phyloP scores from a whole-genome alignment of 164 flowering plant genomes.

The Annona squamosa region DNA sequence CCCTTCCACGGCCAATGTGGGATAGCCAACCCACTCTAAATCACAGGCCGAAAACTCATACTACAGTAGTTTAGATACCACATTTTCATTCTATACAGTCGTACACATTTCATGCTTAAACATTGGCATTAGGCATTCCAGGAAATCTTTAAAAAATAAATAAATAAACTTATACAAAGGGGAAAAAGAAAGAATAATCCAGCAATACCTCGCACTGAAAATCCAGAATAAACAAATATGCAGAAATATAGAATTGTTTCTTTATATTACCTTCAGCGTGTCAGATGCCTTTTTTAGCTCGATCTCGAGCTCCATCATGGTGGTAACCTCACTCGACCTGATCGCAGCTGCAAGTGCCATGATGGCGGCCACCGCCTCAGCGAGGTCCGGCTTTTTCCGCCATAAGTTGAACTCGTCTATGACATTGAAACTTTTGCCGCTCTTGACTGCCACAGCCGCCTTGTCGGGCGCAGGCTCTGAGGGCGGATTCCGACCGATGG shows the following conservation, averaged over 20 bases:
- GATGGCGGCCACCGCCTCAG: slow-evolving; percentile 96
- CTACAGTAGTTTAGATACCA: background rate
- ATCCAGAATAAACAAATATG: background rate
- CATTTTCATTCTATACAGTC: background rate
- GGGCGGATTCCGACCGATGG: slow-evolving; percentile 29
- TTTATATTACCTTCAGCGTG: slow-evolving; percentile 53
- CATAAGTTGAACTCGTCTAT: slow-evolving; percentile 86
- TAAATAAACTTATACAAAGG: too few relatives aligned
- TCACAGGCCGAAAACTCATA: too few relatives aligned
- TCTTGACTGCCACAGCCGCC: background rate
- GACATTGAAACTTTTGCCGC: slow-evolving; percentile 47
- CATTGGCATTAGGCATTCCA: background rate
- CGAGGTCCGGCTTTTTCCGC: slow-evolving; percentile 96
- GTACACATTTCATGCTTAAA: background rate
- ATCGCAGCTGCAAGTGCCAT: slow-evolving; percentile 84
- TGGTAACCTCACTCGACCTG: slow-evolving; percentile 65
- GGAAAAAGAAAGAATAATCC: background rate
- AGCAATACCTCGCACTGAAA: background rate
- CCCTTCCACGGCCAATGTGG: too few relatives aligned
- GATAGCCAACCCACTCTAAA: too few relatives aligned
- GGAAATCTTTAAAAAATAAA: too few relatives aligned
- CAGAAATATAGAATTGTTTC: background rate
- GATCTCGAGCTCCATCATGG: slow-evolving; percentile 97
- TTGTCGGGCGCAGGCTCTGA: background rate
- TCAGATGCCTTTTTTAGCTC: slow-evolving; percentile 94